Evolutionary conservation across 1,139 yeast species (phyloP).

Genomic region (Trichomonascaceae sp.): DNA sequence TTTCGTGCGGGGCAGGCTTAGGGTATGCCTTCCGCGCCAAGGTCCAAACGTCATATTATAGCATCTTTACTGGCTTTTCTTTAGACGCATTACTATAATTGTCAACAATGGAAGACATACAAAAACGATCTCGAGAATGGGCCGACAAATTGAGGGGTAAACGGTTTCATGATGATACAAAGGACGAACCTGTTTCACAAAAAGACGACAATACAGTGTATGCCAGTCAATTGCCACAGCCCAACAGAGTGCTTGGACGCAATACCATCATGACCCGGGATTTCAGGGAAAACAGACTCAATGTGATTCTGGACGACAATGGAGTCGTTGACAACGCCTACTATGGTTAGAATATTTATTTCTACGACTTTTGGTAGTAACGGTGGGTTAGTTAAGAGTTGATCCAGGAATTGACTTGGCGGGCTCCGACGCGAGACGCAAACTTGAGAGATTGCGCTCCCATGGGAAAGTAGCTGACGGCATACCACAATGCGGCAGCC

Average conservation of each 20-base stretch:
- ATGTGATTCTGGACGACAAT: slow-evolving; percentile 15
- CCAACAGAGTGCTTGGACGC: slow-evolving; percentile 14
- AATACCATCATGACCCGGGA: slow-evolving; percentile 14
- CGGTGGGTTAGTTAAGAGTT: slow-evolving; percentile 16
- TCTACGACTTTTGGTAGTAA: neutral
- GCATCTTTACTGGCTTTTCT: too few relatives aligned
- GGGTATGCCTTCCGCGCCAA: too few relatives aligned
- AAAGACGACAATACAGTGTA: too few relatives aligned
- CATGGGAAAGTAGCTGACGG: slow-evolving; percentile 87
- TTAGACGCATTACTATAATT: too few relatives aligned
- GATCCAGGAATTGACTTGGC: slow-evolving; percentile 42
- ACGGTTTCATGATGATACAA: slow-evolving; percentile 9
- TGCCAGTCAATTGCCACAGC: slow-evolving; percentile 13
- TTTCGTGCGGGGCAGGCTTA: too few relatives aligned
- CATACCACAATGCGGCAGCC: slow-evolving; percentile 76
- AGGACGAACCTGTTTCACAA: slow-evolving; percentile 5
- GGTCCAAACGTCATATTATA: too few relatives aligned
- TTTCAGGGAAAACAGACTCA: slow-evolving; percentile 14
- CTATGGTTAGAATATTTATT: slow-evolving; percentile 10
- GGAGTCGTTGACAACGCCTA: slow-evolving; percentile 13
- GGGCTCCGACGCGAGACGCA: slow-evolving; percentile 65
- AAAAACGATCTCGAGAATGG: slow-evolving; percentile 15
- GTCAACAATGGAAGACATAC: too few relatives aligned
- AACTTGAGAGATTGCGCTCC: slow-evolving; percentile 82
- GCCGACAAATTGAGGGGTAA: slow-evolving; percentile 14